Percentiles rank a stretch among this genome's conserved stretches.
phyloP scores from a whole-genome alignment of 257 asterid genomes.

The Solanum sejunctum region DNA sequence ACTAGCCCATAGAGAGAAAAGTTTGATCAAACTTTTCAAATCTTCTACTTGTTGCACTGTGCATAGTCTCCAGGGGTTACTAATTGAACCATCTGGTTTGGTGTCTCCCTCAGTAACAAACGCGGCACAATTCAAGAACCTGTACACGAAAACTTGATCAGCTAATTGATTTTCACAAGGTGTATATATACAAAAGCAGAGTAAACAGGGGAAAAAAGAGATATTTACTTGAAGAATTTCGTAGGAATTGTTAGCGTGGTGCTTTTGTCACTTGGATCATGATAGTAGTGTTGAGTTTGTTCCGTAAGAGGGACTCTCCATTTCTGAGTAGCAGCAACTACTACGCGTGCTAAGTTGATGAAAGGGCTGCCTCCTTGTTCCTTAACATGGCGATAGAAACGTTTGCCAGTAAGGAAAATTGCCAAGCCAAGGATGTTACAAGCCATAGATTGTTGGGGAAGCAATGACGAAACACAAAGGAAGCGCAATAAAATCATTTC shows the following conservation, averaged over 20 bases:
- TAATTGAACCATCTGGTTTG: background rate
- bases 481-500: too few relatives aligned
- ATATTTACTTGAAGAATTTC: slow-evolving; percentile 4
- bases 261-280: slow-evolving; percentile 6
- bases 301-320: slow-evolving; percentile 20
- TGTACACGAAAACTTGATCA: background rate
- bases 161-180: background rate
- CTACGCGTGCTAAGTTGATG: slow-evolving; percentile 28
- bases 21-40: slow-evolving; percentile 39
- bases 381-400: slow-evolving; percentile 15
- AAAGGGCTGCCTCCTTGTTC: slow-evolving; percentile 51
- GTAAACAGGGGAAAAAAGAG: slow-evolving; percentile 5
- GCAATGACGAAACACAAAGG: too few relatives aligned
- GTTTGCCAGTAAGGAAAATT: slow-evolving; percentile 12
- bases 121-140: slow-evolving; percentile 68
- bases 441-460: too few relatives aligned
- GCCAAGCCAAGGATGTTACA: slow-evolving; percentile 14
- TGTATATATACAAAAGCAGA: background rate
- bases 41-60: slow-evolving; percentile 53
- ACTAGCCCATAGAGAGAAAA: slow-evolving; percentile 57
- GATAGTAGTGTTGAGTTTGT: slow-evolving; percentile 31
- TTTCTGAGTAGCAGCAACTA: slow-evolving; percentile 33
- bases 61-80: slow-evolving; percentile 30
- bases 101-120: slow-evolving; percentile 22
- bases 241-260: slow-evolving; percentile 8